A percentile compares a stretch with the other conserved stretches of the same genome.
Evolutionary conservation across 768 basidiomycete species (phyloP).

Genomic region (Hortiboletus campestris): DNA sequence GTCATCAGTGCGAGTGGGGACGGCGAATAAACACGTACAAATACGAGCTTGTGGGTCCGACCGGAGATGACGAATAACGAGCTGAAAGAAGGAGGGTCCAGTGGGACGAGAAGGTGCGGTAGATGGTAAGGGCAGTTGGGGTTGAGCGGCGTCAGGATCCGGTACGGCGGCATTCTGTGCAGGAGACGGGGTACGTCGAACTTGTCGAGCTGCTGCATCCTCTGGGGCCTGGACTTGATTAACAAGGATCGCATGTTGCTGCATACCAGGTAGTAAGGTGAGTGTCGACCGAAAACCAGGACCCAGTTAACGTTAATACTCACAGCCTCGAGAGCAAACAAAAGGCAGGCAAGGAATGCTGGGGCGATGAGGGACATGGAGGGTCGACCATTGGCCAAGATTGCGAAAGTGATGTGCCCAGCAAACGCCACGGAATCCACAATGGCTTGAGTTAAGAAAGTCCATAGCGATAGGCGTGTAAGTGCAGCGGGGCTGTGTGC

Average conservation of each 20-base stretch:
- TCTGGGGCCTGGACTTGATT: conserved; percentile 84
- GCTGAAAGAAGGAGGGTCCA: conserved; percentile 38
- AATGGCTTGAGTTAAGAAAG: conserved; percentile 74
- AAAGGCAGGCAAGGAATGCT: conserved; percentile 75
- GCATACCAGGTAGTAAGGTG: background rate
- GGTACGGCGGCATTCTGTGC: conserved; percentile 1
- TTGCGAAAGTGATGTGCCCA: conserved; percentile 85
- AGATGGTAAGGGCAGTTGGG: conserved; percentile 21
- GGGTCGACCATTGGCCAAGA: conserved; percentile 77
- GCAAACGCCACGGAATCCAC: conserved; percentile 85
- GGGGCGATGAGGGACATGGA: conserved; percentile 81
- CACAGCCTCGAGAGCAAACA: conserved; percentile 84
- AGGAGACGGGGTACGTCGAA: conserved; percentile 15
- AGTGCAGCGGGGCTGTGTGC: conserved; percentile 79
- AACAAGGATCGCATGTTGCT: conserved; percentile 85
- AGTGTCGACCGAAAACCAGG: background rate
- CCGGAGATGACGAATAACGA: conserved; percentile 57
- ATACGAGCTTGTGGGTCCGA: conserved; percentile 70
- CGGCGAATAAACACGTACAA: conserved; percentile 44
- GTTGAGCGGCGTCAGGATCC: conserved; percentile 8
- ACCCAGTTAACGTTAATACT: conserved; percentile 24
- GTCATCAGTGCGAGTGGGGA: background rate
- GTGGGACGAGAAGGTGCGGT: conserved; percentile 17
- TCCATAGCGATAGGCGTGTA: conserved; percentile 78
- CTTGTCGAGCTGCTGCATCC: conserved; percentile 39